Evolutionary conservation across 2,329 filamentous ascomycete species (phyloP).

Genomic region (Penicillium crustosum): DNA sequence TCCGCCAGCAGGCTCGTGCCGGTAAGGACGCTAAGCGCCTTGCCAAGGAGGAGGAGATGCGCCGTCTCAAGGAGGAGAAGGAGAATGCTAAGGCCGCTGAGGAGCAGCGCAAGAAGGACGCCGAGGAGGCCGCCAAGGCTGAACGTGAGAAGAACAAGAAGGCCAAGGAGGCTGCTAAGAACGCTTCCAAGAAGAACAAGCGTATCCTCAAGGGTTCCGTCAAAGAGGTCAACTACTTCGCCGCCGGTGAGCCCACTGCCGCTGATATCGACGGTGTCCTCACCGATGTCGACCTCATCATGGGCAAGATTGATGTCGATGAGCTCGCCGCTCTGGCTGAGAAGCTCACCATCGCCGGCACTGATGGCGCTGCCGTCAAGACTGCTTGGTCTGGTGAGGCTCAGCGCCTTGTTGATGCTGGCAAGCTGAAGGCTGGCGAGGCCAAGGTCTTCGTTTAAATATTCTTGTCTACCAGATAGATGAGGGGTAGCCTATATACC

Average conservation of each 20-base stretch:
- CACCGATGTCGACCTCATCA: slow-evolving; percentile 80
- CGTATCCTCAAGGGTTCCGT: slow-evolving; percentile 88
- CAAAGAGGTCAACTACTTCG: slow-evolving; percentile 98
- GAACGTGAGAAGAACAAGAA: slow-evolving; percentile 86
- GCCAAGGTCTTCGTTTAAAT: slow-evolving; percentile 57
- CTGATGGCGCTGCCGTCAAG: slow-evolving; percentile 83
- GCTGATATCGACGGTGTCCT: slow-evolving; percentile 79
- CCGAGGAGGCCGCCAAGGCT: slow-evolving; percentile 81
- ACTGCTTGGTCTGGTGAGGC: slow-evolving; percentile 75
- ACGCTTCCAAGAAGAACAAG: slow-evolving; percentile 99
- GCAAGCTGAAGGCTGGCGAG: slow-evolving; percentile 84
- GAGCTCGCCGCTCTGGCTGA: slow-evolving; percentile 81
- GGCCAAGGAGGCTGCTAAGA: slow-evolving; percentile 98
- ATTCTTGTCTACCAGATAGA: slow-evolving; percentile 6
- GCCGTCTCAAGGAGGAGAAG: slow-evolving; percentile 82
- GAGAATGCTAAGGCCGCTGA: slow-evolving; percentile 80
- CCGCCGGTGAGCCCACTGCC: slow-evolving; percentile 68
- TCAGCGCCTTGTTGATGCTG: slow-evolving; percentile 72
- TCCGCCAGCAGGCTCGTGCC: slow-evolving; percentile 86
- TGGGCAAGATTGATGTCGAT: slow-evolving; percentile 84
- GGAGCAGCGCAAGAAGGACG: slow-evolving; percentile 74
- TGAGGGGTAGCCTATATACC: slow-evolving; percentile 3
- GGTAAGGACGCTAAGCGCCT: slow-evolving; percentile 94
- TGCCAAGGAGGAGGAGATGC: slow-evolving; percentile 89
- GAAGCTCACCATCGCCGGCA: slow-evolving; percentile 75